Base-by-base conservation (phyloP, 2,329 filamentous ascomycete genomes). In the Aspergillus ochraceus region DNA sequence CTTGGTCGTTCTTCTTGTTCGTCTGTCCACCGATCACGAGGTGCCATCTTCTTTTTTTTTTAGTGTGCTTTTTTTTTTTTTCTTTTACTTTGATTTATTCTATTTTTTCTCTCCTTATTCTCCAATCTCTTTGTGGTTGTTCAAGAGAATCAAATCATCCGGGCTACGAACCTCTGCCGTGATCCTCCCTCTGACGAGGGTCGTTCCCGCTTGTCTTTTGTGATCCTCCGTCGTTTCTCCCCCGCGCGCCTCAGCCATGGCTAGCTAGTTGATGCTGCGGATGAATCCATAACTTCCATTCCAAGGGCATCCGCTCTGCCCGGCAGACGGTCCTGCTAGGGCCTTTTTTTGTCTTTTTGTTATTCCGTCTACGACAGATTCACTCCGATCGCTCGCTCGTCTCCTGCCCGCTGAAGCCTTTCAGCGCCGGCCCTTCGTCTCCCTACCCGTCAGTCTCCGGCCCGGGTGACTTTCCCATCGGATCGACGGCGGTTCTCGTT, bases 291-390 rank as follows among this genome's bases (percentile, higher is more conserved):
- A 77, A 70, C 70, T 67, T 73, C 68, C 67, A 59, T 64, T 57
- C 54, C 57, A 70, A 74, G 75, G 76, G 75, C 74, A 71, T 67
- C 74, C 73, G 75, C 72, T 76, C 76, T 77, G 76, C 76, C 73
- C 69, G 69, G 76, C 76, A 77, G 76, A 77, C 73, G 74, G 75
- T 71, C 69, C 68, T 72, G 72, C 72, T 72, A 68, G 64, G 68
- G 64, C 65, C 65, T 60, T 58, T 57, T 61, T 57, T 54, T 56
- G 30, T 61, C 47, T 42, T 36, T 52, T 54, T 51, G 29, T 45
- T 47, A 51, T 62, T 62, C 14, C 52, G 50, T 64, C 52, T 51
- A 45, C 50, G 26, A 47, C 54, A 24, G 24, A 14, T 45, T 51
- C 49, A 26, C 47, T n/a, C 49, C 17, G 39, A 45, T 54, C 42